Base-by-base conservation (phyloP, 108 stramenopile species). In the Stephanodiscus minutulus region DNA sequence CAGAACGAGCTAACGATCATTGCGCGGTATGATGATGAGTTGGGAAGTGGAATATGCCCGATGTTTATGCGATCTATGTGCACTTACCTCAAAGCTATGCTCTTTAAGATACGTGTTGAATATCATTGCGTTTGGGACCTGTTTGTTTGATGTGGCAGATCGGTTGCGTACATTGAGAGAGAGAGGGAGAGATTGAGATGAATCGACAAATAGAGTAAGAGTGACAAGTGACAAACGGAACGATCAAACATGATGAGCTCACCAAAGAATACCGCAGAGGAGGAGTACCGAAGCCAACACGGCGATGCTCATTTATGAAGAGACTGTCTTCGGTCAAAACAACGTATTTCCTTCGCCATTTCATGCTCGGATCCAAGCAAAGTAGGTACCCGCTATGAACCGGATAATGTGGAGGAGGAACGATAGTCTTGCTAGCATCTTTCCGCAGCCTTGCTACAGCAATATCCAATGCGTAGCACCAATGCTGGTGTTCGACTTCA, bases 321-420 rank as follows among this genome's bases (percentile, higher is more conserved):
- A 76, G 61, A 52, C 61, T 37, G 28, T 68, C 62, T 13, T 76
- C 74, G 29, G 74, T 68, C 44, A 76, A 9, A 13, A 76, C 67
- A 29, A 76, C 52, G 37, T 76, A 76, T 22, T 68, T 76, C 1
- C 36, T 68, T 29, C 48, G 57, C 74, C 74, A 76, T 43, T 76
- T 68, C 74, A 68, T 76, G 0, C 22, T 44, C 21, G 17, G 0
- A 56, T 76, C 67, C 11, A 76, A 53, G 27, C 39, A 68, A 21
- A 68, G 48, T 27, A 76, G 22, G 7, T 50, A 61, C 4, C 74
- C 74, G 41, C 74, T 76, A 21, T 57, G 67, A 7, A 76, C 17
- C 17, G 74, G 74, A 1, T 68, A 25, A 31, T 47, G 31, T 33
- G 74, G 74, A 76, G 74, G 74, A 76, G 46, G 41, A 27, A 68